Base-by-base conservation (phyloP, 352 stramenopile species). In the Globisporangium paddicum region DNA sequence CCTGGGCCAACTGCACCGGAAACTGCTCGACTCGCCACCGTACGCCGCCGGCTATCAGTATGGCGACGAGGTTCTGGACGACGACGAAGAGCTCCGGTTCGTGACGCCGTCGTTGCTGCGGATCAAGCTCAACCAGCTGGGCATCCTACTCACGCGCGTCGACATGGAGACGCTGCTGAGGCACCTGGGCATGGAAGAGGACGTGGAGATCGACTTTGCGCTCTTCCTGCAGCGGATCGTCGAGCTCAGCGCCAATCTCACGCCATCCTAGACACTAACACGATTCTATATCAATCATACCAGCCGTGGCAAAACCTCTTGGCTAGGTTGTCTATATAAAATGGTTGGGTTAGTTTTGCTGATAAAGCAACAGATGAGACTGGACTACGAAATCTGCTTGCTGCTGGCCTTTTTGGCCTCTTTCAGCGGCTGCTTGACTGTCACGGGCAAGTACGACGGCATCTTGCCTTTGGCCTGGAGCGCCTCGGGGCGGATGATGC, bases 121-220 rank as follows among this genome's bases (percentile, higher is more conserved):
- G n/a, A 67, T 60, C 2, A 73, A 66, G 40, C 66, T 87, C 5
- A 71, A 81, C 32, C 69, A 77, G 34, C 72, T 87, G 34, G 74
- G 77, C 25, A 68, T 87, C 48, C 61, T 63, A 16, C 37, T 87
- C 11, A 58, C 54, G 18, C 77, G 71, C 25, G 37, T 55, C 18
- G 77, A 85, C 26, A 40, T 77, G 23, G 35, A 62, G 38, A 53
- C 65, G 10, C 59, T 87, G 0, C 47, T 81, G n/a, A 70, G 74
- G 6, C 74, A 87, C 28, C 77, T 85, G 32, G 74, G 77, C 8
- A 79, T 87, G 72, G 74, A 79, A 11, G 69, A 67, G 11, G 25
- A 64, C 21, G 58, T 63, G 5, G 68, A 75, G n/a, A 58, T 87
- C 21, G 72, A 87, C 51, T 72, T 70, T 42, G 55, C 44, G 28